Evolutionary conservation across 106 monocot species (phyloP).

Genomic region (Acorus gramineus): DNA sequence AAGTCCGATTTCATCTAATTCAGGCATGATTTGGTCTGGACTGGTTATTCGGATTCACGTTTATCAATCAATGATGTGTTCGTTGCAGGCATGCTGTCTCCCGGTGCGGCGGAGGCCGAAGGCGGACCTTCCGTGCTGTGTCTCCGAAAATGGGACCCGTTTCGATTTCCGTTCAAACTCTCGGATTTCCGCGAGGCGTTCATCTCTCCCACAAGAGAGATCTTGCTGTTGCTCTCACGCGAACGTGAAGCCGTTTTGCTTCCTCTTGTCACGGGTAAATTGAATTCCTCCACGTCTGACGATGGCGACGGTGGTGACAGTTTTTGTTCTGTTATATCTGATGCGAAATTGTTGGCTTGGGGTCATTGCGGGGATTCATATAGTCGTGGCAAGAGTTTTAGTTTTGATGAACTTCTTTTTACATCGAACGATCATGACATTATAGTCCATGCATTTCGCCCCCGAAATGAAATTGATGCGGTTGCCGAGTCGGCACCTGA

Average conservation of each 20-base stretch:
- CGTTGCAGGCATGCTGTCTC: constrained; percentile 16
- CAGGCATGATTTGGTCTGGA: too few relatives aligned
- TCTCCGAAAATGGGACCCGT: constrained; percentile 48
- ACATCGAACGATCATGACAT: constrained; percentile 42
- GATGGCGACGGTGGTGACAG: too few relatives aligned
- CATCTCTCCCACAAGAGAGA: constrained; percentile 66
- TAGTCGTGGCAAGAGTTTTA: constrained; percentile 21
- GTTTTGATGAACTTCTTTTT: constrained; percentile 64
- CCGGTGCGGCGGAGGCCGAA: constrained; percentile 18
- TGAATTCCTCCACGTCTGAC: neutral
- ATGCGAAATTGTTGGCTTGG: constrained; percentile 76
- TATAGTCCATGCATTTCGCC: constrained; percentile 55
- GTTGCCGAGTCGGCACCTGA: constrained; percentile 10
- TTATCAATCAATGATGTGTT: too few relatives aligned
- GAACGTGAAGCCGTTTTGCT: constrained; percentile 51
- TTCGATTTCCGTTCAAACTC: constrained; percentile 26
- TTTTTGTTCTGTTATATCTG: constrained; percentile 29
- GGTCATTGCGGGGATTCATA: constrained; percentile 54
- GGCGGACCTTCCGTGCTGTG: constrained; percentile 54
- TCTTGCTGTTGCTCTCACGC: constrained; percentile 57
- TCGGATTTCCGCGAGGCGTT: constrained; percentile 62
- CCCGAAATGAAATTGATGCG: constrained; percentile 4
- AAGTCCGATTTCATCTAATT: too few relatives aligned
- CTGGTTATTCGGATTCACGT: too few relatives aligned
- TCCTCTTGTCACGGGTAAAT: constrained; percentile 39